phyloP scores from a whole-genome alignment of 164 flowering plant genomes.

The Piper longum region DNA sequence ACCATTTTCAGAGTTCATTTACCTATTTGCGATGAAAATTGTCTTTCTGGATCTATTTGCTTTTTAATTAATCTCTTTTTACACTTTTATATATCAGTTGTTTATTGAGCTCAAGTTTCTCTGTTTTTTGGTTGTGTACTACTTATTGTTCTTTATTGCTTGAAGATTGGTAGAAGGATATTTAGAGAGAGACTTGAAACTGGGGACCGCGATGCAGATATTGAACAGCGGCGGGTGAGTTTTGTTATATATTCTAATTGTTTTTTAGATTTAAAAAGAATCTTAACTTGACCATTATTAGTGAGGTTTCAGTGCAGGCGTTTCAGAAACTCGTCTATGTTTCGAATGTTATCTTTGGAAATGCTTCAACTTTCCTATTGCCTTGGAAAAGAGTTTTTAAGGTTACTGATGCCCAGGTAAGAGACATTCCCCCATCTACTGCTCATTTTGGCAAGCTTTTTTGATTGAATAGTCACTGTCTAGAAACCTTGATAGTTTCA shows the following conservation, averaged over 20 bases:
- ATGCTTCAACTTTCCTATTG: slow-evolving; percentile 84
- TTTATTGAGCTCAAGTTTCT: not conserved
- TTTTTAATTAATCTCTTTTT: too few relatives aligned
- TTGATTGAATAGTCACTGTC: too few relatives aligned
- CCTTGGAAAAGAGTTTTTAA: slow-evolving; percentile 99
- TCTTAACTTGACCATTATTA: slow-evolving; percentile 32
- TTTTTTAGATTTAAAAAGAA: not conserved
- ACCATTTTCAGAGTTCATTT: not conserved
- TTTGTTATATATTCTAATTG: slow-evolving; percentile 7
- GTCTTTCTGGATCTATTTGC: too few relatives aligned
- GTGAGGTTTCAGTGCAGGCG: slow-evolving; percentile 80
- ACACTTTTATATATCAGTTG: not conserved
- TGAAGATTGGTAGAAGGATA: slow-evolving; percentile 76
- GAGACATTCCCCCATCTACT: not conserved
- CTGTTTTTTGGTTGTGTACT: not conserved
- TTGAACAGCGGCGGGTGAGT: slow-evolving; percentile 83
- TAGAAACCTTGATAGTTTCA: not conserved
- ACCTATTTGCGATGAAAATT: too few relatives aligned
- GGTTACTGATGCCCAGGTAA: slow-evolving; percentile 91
- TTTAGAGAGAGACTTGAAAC: slow-evolving; percentile 93
- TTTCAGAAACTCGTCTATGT: slow-evolving; percentile 97
- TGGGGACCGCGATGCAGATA: slow-evolving; percentile 75
- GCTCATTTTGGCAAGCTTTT: too few relatives aligned
- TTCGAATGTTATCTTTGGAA: slow-evolving; percentile 91
- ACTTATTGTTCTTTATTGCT: not conserved